These are phyloP conservation scores for Aspergillus leporis DNA, from an alignment of 495 filamentous ascomycete genomes.

Conservation along the genomic window DNA sequence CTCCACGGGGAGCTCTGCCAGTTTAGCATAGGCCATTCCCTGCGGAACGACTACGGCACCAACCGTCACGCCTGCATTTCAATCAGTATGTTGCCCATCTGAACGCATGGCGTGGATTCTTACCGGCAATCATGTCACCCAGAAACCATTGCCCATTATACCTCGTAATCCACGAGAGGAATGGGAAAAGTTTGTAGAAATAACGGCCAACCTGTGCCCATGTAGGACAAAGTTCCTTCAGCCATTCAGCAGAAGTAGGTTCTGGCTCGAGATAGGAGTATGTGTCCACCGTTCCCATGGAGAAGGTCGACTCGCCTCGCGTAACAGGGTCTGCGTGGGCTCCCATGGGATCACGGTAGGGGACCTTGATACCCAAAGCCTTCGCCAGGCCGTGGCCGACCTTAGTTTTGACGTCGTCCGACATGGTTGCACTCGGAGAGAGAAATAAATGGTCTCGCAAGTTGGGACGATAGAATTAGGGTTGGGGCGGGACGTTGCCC, in stretches of 20 bases:
- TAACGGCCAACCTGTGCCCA: slow-evolving; percentile 57
- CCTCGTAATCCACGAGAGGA: slow-evolving; percentile 78
- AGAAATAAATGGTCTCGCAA: slow-evolving; percentile 13
- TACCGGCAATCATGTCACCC: slow-evolving; percentile 89
- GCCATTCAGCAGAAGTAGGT: slow-evolving; percentile 72
- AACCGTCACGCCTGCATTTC: slow-evolving; percentile 75
- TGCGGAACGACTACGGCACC: slow-evolving; percentile 96
- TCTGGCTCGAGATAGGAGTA: slow-evolving; percentile 82
- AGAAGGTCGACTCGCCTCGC: slow-evolving; percentile 77
- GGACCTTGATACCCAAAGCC: slow-evolving; percentile 81
- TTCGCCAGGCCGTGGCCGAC: slow-evolving; percentile 75
- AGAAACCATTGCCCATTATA: slow-evolving; percentile 90
- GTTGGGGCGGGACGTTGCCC: neutral
- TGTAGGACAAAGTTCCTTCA: slow-evolving; percentile 61
- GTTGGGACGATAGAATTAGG: slow-evolving; percentile 1
- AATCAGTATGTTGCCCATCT: slow-evolving; percentile 17
- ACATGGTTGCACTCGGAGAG: slow-evolving; percentile 31
- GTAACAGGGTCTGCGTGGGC: slow-evolving; percentile 54
- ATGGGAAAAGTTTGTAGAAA: slow-evolving; percentile 74
- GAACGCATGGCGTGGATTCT: slow-evolving; percentile 24
- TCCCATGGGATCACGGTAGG: slow-evolving; percentile 57
- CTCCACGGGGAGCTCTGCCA: slow-evolving; percentile 75
- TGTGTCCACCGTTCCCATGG: slow-evolving; percentile 70
- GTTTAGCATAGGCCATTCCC: slow-evolving; percentile 92
- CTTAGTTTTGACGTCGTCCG: slow-evolving; percentile 47